A percentile compares a stretch with the other conserved stretches of the same genome.
These are phyloP conservation scores for Debaryomyces coudertii DNA, from an alignment of 1,139 yeast genomes.

Conservation along the genomic window DNA sequence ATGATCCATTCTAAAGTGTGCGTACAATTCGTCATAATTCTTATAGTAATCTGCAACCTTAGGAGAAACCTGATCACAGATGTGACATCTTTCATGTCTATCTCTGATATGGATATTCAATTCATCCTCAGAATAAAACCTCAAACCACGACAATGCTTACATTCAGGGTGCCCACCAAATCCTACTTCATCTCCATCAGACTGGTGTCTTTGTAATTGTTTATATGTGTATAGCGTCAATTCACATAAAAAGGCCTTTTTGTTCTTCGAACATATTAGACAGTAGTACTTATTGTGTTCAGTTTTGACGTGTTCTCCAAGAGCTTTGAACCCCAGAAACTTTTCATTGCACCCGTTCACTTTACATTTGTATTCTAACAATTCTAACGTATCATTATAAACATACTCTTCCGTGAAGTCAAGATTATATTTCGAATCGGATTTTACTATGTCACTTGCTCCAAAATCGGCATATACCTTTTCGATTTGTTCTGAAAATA, in stretches of 20 bases:
- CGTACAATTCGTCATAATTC: conserved; percentile 71
- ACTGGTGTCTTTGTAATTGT: conserved; percentile 70
- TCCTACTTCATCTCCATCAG: conserved; percentile 68
- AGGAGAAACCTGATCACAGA: conserved; percentile 76
- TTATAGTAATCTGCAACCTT: conserved; percentile 75
- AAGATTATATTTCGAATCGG: conserved; percentile 50
- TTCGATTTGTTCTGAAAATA: conserved; percentile 53
- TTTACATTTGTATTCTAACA: conserved; percentile 65
- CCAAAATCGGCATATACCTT: conserved; percentile 44
- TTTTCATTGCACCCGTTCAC: conserved; percentile 52
- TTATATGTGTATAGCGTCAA: conserved; percentile 62
- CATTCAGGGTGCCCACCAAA: conserved; percentile 91
- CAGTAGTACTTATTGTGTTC: conserved; percentile 70
- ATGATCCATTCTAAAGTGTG: conserved; percentile 75
- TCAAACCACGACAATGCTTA: conserved; percentile 69
- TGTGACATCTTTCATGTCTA: conserved; percentile 83
- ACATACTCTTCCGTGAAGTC: conserved; percentile 53
- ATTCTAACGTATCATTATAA: conserved; percentile 45
- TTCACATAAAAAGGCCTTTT: conserved; percentile 78
- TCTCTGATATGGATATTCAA: conserved; percentile 80
- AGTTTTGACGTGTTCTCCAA: conserved; percentile 65
- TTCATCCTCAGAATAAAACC: conserved; percentile 91
- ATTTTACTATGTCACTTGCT: conserved; percentile 31
- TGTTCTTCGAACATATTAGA: conserved; percentile 71
- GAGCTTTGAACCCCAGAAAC: conserved; percentile 53